Evolutionary conservation across 2,329 filamentous ascomycete species (phyloP).

Genomic region (Akanthomyces dipterigenus): DNA sequence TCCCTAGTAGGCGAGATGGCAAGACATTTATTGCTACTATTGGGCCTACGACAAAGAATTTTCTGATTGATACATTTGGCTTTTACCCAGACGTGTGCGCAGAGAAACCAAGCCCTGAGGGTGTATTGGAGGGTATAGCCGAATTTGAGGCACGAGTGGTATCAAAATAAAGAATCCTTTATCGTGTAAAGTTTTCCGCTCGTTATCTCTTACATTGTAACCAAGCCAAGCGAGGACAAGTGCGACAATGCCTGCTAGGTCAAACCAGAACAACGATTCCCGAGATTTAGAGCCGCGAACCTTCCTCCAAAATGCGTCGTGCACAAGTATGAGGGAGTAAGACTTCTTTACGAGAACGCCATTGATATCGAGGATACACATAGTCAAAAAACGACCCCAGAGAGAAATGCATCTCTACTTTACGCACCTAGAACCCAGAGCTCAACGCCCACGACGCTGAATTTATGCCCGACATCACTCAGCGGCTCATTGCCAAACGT

Average conservation of each 20-base stretch:
- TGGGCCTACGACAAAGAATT: constrained; percentile 82
- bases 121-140: constrained; percentile 64
- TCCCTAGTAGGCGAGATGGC: constrained; percentile 23
- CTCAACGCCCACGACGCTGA: constrained; percentile 84
- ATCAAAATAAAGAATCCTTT: not conserved
- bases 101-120: constrained; percentile 72
- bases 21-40: constrained; percentile 74
- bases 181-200: not conserved
- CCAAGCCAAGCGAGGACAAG: not conserved
- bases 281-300: not conserved
- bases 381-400: not conserved
- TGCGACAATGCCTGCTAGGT: not conserved
- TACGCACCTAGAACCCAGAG: constrained; percentile 77
- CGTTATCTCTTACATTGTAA: not conserved
- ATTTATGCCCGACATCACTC: constrained; percentile 88
- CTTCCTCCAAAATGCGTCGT: not conserved
- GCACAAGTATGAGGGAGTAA: not conserved
- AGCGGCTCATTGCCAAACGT: constrained; percentile 94
- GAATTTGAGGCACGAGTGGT: constrained; percentile 16
- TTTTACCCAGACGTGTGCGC: constrained; percentile 76
- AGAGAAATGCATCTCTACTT: not conserved
- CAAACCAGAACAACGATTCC: not conserved
- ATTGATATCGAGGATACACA: not conserved
- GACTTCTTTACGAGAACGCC: not conserved
- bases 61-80: constrained; percentile 57